Evolutionary conservation across 2,329 filamentous ascomycete species (phyloP).

Genomic region (Helicocarpus griseus): DNA sequence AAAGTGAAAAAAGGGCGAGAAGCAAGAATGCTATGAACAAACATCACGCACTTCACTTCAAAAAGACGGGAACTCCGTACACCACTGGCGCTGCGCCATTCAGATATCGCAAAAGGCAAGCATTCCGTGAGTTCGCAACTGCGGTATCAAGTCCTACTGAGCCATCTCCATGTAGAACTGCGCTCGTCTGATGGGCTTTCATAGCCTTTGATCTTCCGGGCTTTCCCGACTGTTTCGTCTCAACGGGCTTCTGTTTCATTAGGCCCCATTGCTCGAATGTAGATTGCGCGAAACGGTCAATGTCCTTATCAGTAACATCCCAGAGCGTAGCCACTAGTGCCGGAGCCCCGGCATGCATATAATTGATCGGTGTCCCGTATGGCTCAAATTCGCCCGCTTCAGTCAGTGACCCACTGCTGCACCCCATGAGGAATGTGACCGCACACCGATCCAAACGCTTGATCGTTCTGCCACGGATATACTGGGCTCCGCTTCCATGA

Average conservation of each 20-base stretch:
- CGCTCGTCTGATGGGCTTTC: neutral
- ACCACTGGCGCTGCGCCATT: conserved; percentile 91
- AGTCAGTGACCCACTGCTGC: conserved; percentile 70
- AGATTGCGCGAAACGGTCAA: conserved; percentile 77
- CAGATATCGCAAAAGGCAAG: conserved; percentile 81
- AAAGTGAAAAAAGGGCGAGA: neutral
- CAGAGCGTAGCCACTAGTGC: conserved; percentile 88
- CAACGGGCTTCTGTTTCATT: conserved; percentile 30
- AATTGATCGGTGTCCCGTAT: conserved; percentile 83
- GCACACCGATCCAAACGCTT: conserved; percentile 70
- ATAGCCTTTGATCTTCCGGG: conserved; percentile 16
- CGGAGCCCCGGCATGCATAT: conserved; percentile 77
- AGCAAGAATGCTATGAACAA: neutral
- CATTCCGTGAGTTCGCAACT: conserved; percentile 60
- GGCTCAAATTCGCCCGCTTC: conserved; percentile 83
- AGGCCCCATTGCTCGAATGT: conserved; percentile 84
- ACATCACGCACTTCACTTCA: conserved; percentile 33
- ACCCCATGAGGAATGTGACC: conserved; percentile 85
- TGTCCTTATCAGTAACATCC: conserved; percentile 97
- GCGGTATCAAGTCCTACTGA: conserved; percentile 64
- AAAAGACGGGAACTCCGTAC: conserved; percentile 88
- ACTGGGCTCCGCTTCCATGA: conserved; percentile 89
- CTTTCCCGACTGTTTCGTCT: conserved; percentile 19
- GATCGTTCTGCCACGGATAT: conserved; percentile 76
- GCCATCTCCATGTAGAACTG: conserved; percentile 12